A percentile compares a stretch with the other conserved stretches of the same genome.
These are phyloP conservation scores for Rhizopogon vulgaris DNA, from an alignment of 768 basidiomycete genomes.

Conservation along the genomic window DNA sequence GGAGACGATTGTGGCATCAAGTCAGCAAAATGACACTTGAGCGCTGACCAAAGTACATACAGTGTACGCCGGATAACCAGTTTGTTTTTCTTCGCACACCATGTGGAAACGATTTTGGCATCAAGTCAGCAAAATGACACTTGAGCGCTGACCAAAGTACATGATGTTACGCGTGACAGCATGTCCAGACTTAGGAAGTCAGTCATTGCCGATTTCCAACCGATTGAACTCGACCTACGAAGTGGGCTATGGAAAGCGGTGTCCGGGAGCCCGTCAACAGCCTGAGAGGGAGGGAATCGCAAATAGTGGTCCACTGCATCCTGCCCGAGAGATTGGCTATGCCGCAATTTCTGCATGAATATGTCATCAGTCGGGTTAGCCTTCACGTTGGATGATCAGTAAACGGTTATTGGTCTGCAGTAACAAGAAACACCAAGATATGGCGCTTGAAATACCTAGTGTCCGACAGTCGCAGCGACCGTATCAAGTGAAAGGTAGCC, in stretches of 20 bases:
- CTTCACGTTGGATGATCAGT: constrained; percentile 27
- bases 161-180: constrained; percentile 21
- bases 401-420: constrained; percentile 48
- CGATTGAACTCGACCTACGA: constrained; percentile 28
- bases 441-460: constrained; percentile 23
- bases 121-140: background rate
- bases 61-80: constrained; percentile 32
- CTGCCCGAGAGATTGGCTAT: constrained; percentile 28
- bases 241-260: constrained; percentile 47
- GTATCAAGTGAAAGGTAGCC: background rate
- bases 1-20: background rate
- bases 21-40: background rate
- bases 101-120: background rate
- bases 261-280: constrained; percentile 45
- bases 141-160: background rate
- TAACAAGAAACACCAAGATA: constrained; percentile 38
- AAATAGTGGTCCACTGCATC: constrained; percentile 33
- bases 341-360: constrained; percentile 34
- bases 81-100: background rate
- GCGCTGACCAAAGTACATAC: background rate
- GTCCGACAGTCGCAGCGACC: background rate
- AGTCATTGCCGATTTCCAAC: constrained; percentile 10
- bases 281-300: constrained; percentile 41
- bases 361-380: constrained; percentile 31
- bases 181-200: constrained; percentile 31